Base-by-base conservation (phyloP, 1,284 basidiomycete genomes). In the Trichosporon sp. region DNA sequence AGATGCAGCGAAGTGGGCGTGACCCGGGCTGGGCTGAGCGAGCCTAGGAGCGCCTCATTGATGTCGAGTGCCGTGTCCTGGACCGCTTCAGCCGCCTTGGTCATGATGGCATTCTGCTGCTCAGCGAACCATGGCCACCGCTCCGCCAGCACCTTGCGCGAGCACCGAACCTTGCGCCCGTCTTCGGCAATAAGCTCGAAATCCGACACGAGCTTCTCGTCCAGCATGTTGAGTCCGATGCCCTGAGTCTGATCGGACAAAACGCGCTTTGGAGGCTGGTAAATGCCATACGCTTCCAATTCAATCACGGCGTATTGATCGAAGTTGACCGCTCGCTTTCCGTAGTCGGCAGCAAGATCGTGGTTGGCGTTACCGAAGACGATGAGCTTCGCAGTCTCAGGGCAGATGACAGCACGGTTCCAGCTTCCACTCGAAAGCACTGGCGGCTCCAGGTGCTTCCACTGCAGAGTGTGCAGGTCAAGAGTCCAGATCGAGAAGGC, bases 121-220 rank as follows among this genome's bases (percentile, higher is more conserved):
- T 88, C 85, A 64, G 86, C 86, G 83, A 97, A 95, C 95, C 95
- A 97, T 0, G 89, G 87, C 95, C 95, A 98, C 14, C 94, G 85
- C 40, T 90, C 88, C 75, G 91, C 88, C 21, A 98, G 82, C 19
- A 92, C 80, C 74, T 86, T 87, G 49, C 92, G 85, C 23, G 92
- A 92, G 76, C 91, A 95, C 56, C 85, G 82, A 66, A 98, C 86
- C 69, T 85, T 85, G 63, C 91, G 85, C 0, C 91, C 91, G 77
- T 98, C 95, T 66, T 94, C 91, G 75, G 91, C 93, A 16, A 96
- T 82, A 62, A 98, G 84, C 74, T 94, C 91, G 73, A 96, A 97
- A 78, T 97, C 94, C 5, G 88, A 84, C 27, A 89, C 82, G 31
- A 88, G 81, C 29, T 84, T 84, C 75, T 92, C 89, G 73, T 92